A percentile compares a stretch with the other conserved stretches of the same genome.
Conservation (phyloP, 1,284 basidiomycete species). For the Ustilago crameri region DNA sequence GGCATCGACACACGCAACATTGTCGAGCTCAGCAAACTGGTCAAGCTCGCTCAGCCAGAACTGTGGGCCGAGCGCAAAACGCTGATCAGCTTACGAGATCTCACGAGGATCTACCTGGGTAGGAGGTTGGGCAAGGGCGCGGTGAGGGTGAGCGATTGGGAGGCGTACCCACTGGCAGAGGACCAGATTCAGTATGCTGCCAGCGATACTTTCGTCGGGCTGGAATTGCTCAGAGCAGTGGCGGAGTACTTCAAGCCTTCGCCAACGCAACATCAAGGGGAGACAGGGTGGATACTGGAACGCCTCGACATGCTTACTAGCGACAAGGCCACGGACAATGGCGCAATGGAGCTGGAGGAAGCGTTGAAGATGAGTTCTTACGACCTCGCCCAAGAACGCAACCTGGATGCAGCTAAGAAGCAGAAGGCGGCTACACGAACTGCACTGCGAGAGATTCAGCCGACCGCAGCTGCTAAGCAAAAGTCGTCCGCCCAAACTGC, state of each 20-base stretch:
- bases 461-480: not conserved
- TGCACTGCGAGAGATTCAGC: slow-evolving; percentile 24
- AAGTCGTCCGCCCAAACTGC: not conserved
- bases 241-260: slow-evolving; percentile 16
- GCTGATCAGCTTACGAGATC: slow-evolving; percentile 55
- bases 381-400: slow-evolving; percentile 22
- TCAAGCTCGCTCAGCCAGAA: slow-evolving; percentile 38
- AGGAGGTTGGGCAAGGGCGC: slow-evolving; percentile 47
- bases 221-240: slow-evolving; percentile 52
- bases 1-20: slow-evolving; percentile 33
- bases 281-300: slow-evolving; percentile 6
- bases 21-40: slow-evolving; percentile 52
- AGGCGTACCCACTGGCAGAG: slow-evolving; percentile 21
- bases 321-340: no score
- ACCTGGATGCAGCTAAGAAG: not conserved
- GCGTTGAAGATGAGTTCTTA: slow-evolving; percentile 32
- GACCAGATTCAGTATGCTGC: slow-evolving; percentile 60
- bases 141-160: slow-evolving; percentile 53
- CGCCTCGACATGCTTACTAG: slow-evolving; percentile 9
- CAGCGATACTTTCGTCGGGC: slow-evolving; percentile 52
- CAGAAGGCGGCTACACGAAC: slow-evolving; percentile 9
- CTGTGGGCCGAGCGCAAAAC: slow-evolving; percentile 22
- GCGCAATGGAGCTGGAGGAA: slow-evolving; percentile 12
- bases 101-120: slow-evolving; percentile 51
- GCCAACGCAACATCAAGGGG: not conserved